Evolutionary conservation across 768 basidiomycete species (phyloP), one percentile per base, ranked within the genome.

Genomic region (Calocybe indica): DNA sequence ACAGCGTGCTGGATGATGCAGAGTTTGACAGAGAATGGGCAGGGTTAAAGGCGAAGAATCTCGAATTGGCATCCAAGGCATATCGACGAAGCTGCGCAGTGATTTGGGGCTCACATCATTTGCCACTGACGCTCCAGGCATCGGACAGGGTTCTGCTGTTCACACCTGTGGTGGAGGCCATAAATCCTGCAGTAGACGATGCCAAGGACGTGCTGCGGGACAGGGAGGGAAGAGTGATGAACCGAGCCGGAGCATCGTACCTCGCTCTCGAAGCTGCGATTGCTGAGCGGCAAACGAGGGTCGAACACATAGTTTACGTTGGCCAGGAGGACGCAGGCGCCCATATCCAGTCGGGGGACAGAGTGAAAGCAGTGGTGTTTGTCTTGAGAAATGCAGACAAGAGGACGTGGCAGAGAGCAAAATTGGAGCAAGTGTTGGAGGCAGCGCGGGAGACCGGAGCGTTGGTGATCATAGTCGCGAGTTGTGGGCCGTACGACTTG

Each of bases 401-500:
- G 29, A 68, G 67, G 36, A 36, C 43, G 8, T 85, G 83, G 82
- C 83, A 83, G 61, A 47, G 71, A 41, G 63, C 66, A 8, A 64
- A 66, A 35, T 52, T 83, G 46, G 57, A 50, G 40, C 50, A 54
- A 33, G 52, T 72, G 36, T 38, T 63, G 13, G 50, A 41, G 32
- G 14, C 54, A 38, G 42, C 4, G 8, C 42, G 35, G 42, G 62
- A 49, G 13, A 47, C 6, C 2, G 46, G 30, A 1, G 55, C 63
- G 12, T 64, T 66, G 12, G 60, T 82, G 32, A 66, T 82, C 1
- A 58, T 85, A 10, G 51, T 86, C 0, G 73, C 79, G 13, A 83
- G 79, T 34, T 83, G 83, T 56, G 77, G 73, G n/a, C 84, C 84
- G 29, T 87, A 85, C 53, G 83, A 86, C 51, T 48, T 82, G 8